phyloP scores from a whole-genome alignment of 2,329 filamentous ascomycete species.

The Fusarium neocosmosporiellum region DNA sequence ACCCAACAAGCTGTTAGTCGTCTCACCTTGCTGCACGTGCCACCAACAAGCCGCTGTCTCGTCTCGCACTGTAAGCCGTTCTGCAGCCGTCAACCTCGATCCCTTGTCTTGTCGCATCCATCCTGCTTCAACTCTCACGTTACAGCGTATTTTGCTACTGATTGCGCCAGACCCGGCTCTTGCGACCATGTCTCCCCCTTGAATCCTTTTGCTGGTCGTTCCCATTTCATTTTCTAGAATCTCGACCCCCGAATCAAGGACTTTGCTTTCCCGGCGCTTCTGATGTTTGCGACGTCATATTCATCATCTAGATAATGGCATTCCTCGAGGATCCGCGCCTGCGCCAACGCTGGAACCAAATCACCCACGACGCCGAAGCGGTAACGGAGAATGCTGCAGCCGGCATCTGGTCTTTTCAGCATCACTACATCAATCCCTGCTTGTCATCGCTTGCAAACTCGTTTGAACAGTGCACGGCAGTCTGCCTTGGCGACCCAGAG shows the following conservation, averaged over 20 bases:
- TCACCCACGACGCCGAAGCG: constrained; percentile 89
- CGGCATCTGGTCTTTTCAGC: constrained; percentile 88
- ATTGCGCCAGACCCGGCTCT: constrained; percentile 16
- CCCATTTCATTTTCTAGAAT: neutral
- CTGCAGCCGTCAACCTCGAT: constrained; percentile 31
- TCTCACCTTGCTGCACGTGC: constrained; percentile 43
- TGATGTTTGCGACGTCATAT: constrained; percentile 45
- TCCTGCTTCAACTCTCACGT: constrained; percentile 20
- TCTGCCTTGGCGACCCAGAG: constrained; percentile 77
- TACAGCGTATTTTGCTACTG: constrained; percentile 18
- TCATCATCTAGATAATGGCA: constrained; percentile 57
- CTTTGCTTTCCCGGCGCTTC: constrained; percentile 16
- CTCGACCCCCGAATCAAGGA: neutral
- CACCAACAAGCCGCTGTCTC: constrained; percentile 32
- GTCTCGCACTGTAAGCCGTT: constrained; percentile 2
- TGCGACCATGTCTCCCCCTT: constrained; percentile 33
- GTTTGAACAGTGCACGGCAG: constrained; percentile 77
- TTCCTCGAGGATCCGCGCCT: constrained; percentile 86
- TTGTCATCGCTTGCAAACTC: constrained; percentile 74
- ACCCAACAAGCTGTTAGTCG: constrained; percentile 41
- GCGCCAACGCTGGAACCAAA: constrained; percentile 92
- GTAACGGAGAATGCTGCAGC: constrained; percentile 93
- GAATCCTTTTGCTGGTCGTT: neutral
- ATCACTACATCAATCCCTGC: constrained; percentile 87
- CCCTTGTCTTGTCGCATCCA: constrained; percentile 25